Percentiles rank a stretch among this genome's conserved stretches.
phyloP scores from a whole-genome alignment of 441 rosid species.

The Omphalea diandra region DNA sequence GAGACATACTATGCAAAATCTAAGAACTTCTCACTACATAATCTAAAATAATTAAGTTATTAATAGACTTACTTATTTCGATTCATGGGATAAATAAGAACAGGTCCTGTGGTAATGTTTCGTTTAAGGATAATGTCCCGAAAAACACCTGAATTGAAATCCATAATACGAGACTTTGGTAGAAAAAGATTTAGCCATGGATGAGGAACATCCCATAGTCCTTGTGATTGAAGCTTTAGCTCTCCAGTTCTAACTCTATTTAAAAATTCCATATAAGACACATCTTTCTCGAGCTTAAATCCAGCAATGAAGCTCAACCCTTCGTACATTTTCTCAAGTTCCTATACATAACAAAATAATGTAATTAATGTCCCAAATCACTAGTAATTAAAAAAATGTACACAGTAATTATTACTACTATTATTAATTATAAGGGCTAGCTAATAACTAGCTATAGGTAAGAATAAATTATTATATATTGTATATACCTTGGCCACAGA shows the following conservation, averaged over 20 bases:
- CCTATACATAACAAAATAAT: slow-evolving; percentile 49
- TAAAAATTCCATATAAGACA: slow-evolving; percentile 61
- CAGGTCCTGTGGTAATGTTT: slow-evolving; percentile 63
- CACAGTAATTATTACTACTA: no score
- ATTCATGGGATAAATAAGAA: slow-evolving; percentile 85
- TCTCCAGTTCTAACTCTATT: slow-evolving; percentile 77
- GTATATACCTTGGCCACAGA: slow-evolving; percentile 43
- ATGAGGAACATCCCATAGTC: slow-evolving; percentile 96
- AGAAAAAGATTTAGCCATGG: slow-evolving; percentile 91
- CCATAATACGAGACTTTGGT: slow-evolving; percentile 59
- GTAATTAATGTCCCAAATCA: no score
- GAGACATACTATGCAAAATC: no score
- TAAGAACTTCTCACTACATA: no score
- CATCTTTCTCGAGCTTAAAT: slow-evolving; percentile 54
- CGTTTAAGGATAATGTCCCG: slow-evolving; percentile 54
- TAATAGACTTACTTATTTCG: slow-evolving; percentile 62
- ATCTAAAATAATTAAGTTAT: no score
- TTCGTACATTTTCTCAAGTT: slow-evolving; percentile 37
- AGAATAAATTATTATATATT: no score
- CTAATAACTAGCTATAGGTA: no score
- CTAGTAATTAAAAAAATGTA: no score
- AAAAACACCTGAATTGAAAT: slow-evolving; percentile 70
- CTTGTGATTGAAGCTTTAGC: slow-evolving; percentile 52
- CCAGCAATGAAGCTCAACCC: slow-evolving; percentile 45
- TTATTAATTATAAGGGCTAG: no score